These are phyloP conservation scores for Sporothrix luriei DNA, from an alignment of 2,329 filamentous ascomycete species.

Conservation along the genomic window DNA sequence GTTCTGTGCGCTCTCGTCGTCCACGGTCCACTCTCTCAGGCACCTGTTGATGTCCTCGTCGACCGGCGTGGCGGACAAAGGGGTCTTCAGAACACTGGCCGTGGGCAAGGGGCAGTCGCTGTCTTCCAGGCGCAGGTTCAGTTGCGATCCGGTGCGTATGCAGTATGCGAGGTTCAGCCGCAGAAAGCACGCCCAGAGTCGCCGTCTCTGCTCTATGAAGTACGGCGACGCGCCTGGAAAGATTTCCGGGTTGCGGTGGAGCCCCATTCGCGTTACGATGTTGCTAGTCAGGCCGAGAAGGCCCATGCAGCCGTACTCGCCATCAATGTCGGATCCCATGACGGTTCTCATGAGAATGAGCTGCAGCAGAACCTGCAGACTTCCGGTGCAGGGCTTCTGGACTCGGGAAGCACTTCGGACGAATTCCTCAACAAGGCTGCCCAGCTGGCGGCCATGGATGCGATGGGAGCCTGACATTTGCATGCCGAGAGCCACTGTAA, in stretches of 20 bases:
- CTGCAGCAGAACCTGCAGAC: conserved; percentile 26
- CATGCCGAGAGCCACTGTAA: conserved; percentile 28
- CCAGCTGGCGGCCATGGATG: conserved; percentile 29
- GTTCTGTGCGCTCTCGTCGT: not conserved
- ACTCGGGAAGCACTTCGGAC: conserved; percentile 1
- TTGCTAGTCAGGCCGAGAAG: conserved; percentile 27
- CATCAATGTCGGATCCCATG: conserved; percentile 27
- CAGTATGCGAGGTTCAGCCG: conserved; percentile 36
- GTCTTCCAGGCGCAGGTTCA: conserved; percentile 35
- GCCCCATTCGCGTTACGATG: conserved; percentile 35
- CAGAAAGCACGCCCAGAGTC: conserved; percentile 36
- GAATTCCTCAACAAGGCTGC: conserved; percentile 25
- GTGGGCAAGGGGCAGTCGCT: conserved; percentile 35
- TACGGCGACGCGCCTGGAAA: conserved; percentile 34
- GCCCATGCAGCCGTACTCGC: conserved; percentile 14
- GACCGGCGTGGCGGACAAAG: not conserved
- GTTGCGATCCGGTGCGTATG: conserved; percentile 36
- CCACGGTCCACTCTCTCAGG: not conserved
- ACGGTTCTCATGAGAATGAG: conserved; percentile 27
- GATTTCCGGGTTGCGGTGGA: conserved; percentile 36
- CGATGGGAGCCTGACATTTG: conserved; percentile 29
- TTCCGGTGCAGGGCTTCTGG: conserved; percentile 29
- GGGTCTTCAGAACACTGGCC: not conserved
- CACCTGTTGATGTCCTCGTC: not conserved
- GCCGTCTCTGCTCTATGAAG: conserved; percentile 35